A percentile compares a stretch with the other conserved stretches of the same genome.
Conservation (phyloP, 2,329 filamentous ascomycete genomes). For the Pseudogymnoascus sp. region DNA sequence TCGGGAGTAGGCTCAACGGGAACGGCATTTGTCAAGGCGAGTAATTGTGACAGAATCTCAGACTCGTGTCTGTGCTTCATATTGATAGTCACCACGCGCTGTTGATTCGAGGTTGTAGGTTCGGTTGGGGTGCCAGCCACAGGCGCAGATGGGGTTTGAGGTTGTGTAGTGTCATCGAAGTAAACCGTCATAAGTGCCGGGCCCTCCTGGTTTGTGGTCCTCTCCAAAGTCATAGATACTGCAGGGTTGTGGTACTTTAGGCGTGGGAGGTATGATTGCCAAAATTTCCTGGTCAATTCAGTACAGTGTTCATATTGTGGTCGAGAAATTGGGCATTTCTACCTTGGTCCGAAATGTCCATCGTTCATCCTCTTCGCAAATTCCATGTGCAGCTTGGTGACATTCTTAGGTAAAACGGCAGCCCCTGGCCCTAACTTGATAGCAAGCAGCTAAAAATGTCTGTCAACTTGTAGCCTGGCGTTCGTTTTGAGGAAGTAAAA, state of each 20-base stretch:
- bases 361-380: conserved; percentile 55
- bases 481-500: conserved; percentile 11
- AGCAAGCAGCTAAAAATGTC: conserved; percentile 52
- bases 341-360: conserved; percentile 69
- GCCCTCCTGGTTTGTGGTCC: conserved; percentile 47
- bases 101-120: conserved; percentile 13
- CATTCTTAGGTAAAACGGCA: conserved; percentile 66
- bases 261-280: conserved; percentile 70
- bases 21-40: conserved; percentile 54
- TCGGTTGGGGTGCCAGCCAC: conserved; percentile 31
- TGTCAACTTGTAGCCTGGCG: conserved; percentile 14
- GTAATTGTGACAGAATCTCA: conserved; percentile 55
- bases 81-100: conserved; percentile 45
- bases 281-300: conserved; percentile 65
- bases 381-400: conserved; percentile 67
- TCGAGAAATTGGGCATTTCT: conserved; percentile 21
- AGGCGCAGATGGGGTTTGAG: conserved; percentile 39
- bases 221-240: conserved; percentile 73
- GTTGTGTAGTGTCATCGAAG: conserved; percentile 40
- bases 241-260: conserved; percentile 92
- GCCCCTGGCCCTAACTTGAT: conserved; percentile 79
- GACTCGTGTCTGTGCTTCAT: conserved; percentile 55
- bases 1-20: conserved; percentile 48
- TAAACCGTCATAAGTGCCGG: conserved; percentile 59
- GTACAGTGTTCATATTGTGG: not conserved